phyloP scores from a whole-genome alignment of 306 rosid species.

The Glycine soja region DNA sequence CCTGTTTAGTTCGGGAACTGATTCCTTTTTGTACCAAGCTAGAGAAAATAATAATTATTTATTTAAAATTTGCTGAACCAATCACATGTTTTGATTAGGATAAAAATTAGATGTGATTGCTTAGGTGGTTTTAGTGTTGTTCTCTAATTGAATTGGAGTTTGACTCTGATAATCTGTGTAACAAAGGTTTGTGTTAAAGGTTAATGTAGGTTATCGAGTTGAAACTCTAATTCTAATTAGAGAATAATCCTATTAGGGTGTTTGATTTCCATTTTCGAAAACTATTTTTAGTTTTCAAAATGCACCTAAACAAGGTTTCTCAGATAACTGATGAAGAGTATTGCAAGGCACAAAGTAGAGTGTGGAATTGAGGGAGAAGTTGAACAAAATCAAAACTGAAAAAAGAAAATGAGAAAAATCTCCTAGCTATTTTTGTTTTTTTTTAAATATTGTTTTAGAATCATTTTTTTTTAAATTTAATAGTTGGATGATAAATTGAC shows the following conservation, averaged over 20 bases:
- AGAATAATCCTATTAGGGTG: not conserved
- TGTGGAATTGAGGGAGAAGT: conserved; percentile 2
- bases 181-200: not conserved
- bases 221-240: not conserved
- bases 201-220: not conserved
- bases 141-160: not conserved
- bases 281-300: not conserved
- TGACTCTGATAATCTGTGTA: not conserved
- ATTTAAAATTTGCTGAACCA: not conserved
- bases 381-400: not conserved
- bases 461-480: not conserved
- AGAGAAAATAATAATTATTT: not conserved
- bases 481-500: not conserved
- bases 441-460: not conserved
- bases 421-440: not conserved
- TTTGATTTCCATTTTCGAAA: not conserved
- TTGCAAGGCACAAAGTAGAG: not conserved
- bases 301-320: not conserved
- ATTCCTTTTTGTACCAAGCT: not conserved
- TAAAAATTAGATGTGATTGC: not conserved
- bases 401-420: not conserved
- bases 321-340: not conserved
- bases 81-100: not conserved
- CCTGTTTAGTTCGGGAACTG: not conserved
- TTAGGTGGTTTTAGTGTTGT: not conserved